Conservation (phyloP, 495 filamentous ascomycete genomes). For the Pyrenula massariospora region DNA sequence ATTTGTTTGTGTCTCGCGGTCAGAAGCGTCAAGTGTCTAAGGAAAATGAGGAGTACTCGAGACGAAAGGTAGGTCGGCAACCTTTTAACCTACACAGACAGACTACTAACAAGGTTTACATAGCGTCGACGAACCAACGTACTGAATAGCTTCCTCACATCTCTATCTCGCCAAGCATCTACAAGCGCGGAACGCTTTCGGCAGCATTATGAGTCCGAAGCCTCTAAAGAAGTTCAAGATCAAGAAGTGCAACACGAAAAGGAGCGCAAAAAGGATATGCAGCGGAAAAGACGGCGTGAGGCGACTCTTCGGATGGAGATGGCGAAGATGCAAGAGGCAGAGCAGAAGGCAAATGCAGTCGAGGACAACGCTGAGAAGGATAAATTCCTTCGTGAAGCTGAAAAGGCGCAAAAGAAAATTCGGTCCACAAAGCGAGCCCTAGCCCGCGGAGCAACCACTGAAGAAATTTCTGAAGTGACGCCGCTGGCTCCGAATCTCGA, state of each 20-base stretch:
- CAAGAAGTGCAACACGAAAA: slow-evolving; percentile 91
- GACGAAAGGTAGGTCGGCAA: slow-evolving; percentile 36
- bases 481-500: slow-evolving; percentile 72
- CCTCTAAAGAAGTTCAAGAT: slow-evolving; percentile 73
- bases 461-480: slow-evolving; percentile 65
- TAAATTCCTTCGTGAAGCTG: slow-evolving; percentile 67
- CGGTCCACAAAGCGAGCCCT: slow-evolving; percentile 71
- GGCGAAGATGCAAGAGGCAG: slow-evolving; percentile 72
- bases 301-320: slow-evolving; percentile 82
- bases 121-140: slow-evolving; percentile 45
- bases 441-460: slow-evolving; percentile 70
- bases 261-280: slow-evolving; percentile 99
- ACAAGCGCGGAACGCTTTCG: slow-evolving; percentile 42
- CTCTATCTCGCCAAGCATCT: slow-evolving; percentile 41
- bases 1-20: slow-evolving; percentile 38
- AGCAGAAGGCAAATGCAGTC: slow-evolving; percentile 60
- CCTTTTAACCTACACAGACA: slow-evolving; percentile 24
- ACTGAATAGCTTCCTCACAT: slow-evolving; percentile 33
- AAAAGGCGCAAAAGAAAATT: slow-evolving; percentile 78
- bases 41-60: slow-evolving; percentile 40
- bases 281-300: slow-evolving; percentile 90
- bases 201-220: slow-evolving; percentile 48
- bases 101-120: slow-evolving; percentile 5
- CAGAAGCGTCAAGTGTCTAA: slow-evolving; percentile 52
- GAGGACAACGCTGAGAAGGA: slow-evolving; percentile 68